A percentile compares a stretch with the other conserved stretches of the same genome.
Evolutionary conservation across 208 protist genomes (phyloP).

Genomic region (Trypanosoma lewisi): DNA sequence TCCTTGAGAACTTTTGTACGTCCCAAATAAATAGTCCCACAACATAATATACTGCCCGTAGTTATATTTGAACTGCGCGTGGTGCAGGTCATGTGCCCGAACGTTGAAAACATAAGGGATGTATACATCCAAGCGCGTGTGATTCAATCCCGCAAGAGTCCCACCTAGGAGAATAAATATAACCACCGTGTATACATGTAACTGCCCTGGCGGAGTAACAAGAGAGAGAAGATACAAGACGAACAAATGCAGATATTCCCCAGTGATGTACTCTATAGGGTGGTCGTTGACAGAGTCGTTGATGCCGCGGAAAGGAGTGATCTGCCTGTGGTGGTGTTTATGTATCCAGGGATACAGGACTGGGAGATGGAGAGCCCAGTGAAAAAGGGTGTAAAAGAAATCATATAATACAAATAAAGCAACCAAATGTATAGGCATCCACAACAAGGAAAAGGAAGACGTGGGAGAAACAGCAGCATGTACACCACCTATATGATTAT

Average conservation of each 20-base stretch:
- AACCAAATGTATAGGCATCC: slow-evolving; percentile 58
- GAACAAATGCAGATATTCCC: slow-evolving; percentile 88
- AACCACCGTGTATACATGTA: slow-evolving; percentile 59
- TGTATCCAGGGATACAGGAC: slow-evolving; percentile 83
- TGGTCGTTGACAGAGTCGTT: slow-evolving; percentile 91
- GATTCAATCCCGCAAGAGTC: slow-evolving; percentile 85
- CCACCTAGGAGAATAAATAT: slow-evolving; percentile 84
- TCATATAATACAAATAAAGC: slow-evolving; percentile 85
- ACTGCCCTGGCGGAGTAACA: slow-evolving; percentile 43
- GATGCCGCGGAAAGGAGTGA: slow-evolving; percentile 87
- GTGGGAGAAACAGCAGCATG: too few relatives aligned
- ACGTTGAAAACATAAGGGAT: slow-evolving; percentile 86
- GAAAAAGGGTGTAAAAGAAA: slow-evolving; percentile 89
- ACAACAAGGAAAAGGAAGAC: slow-evolving; percentile 34
- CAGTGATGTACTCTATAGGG: slow-evolving; percentile 88
- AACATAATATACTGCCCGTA: slow-evolving; percentile 94
- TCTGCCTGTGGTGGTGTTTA: slow-evolving; percentile 92
- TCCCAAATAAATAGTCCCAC: slow-evolving; percentile 90
- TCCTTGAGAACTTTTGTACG: slow-evolving; percentile 39
- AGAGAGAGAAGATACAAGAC: slow-evolving; percentile 71
- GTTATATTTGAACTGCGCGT: slow-evolving; percentile 83
- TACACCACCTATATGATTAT: too few relatives aligned
- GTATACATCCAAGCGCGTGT: slow-evolving; percentile 84
- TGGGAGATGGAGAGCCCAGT: slow-evolving; percentile 86
- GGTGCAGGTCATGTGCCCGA: slow-evolving; percentile 87